phyloP scores from a whole-genome alignment of 768 basidiomycete species.

The Cytidiella melzeri region DNA sequence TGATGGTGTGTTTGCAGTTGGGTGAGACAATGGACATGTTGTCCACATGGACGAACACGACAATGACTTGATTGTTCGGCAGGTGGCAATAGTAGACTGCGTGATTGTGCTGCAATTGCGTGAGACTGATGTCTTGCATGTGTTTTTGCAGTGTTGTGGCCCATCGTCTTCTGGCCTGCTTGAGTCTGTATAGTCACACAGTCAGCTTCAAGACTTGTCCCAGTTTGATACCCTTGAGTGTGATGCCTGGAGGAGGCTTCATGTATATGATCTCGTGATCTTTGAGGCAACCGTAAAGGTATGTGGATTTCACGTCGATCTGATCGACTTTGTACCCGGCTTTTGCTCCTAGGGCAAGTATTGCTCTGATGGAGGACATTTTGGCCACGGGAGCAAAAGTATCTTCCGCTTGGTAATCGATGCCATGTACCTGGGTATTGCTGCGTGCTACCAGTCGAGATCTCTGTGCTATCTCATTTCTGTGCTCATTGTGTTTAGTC shows the following conservation, averaged over 20 bases:
- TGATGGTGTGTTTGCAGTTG: not conserved
- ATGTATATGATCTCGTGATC: slow-evolving; percentile 13
- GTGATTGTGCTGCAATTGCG: not conserved
- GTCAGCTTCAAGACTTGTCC: not conserved
- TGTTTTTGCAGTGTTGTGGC: not conserved
- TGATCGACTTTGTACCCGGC: slow-evolving; percentile 23
- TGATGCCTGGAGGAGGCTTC: slow-evolving; percentile 6
- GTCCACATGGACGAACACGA: too few relatives aligned
- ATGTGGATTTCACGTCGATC: slow-evolving; percentile 28
- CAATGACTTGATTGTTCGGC: not conserved
- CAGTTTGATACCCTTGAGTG: not conserved
- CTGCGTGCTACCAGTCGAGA: slow-evolving; percentile 21
- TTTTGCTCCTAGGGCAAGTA: slow-evolving; percentile 22
- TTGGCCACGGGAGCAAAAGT: too few relatives aligned
- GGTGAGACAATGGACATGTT: not conserved
- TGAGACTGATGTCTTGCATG: not conserved
- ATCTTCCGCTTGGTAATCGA: too few relatives aligned
- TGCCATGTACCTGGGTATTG: slow-evolving; percentile 23
- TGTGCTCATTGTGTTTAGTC: not conserved
- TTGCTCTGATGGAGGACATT: slow-evolving; percentile 20
- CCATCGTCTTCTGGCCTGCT: slow-evolving; percentile 11
- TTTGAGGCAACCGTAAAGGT: slow-evolving; percentile 16
- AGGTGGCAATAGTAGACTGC: slow-evolving; percentile 5
- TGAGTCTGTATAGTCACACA: slow-evolving; percentile 1
- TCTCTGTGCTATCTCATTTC: not conserved